Conservation (phyloP, 345 rosid genomes). For the Acer yangbiense region DNA sequence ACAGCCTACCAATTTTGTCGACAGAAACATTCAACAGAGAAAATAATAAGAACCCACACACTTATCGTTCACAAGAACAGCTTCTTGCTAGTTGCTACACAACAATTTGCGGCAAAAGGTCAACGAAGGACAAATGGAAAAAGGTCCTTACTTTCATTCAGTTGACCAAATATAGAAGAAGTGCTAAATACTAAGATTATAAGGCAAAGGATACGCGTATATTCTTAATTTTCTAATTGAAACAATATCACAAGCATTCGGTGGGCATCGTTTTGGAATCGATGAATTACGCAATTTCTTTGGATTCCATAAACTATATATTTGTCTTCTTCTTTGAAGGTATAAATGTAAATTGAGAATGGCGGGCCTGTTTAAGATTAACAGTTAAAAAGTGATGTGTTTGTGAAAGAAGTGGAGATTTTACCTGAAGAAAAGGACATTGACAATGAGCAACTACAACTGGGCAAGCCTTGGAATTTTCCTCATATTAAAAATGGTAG, state of each 20-base stretch:
- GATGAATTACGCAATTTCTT: neutral
- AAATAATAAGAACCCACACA: neutral
- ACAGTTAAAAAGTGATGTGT: neutral
- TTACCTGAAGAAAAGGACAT: neutral
- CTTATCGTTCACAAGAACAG: neutral
- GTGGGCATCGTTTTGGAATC: constrained; percentile 8
- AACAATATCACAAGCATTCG: neutral
- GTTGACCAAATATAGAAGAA: neutral
- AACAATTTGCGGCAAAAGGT: neutral
- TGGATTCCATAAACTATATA: constrained; percentile 4
- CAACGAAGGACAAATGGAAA: neutral
- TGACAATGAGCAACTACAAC: neutral
- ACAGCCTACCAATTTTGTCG: neutral
- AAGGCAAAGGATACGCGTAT: neutral
- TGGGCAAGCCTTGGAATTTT: neutral
- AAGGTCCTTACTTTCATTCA: neutral
- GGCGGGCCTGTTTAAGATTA: neutral
- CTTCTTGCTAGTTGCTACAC: constrained; percentile 2
- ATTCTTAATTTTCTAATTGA: neutral
- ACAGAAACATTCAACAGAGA: neutral
- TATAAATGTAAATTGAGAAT: neutral
- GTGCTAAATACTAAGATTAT: neutral
- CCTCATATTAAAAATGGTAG: neutral
- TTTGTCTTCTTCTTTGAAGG: constrained; percentile 15
- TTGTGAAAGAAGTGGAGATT: neutral